Base-by-base conservation (phyloP, 768 basidiomycete species). In the Termitomyces sp. region DNA sequence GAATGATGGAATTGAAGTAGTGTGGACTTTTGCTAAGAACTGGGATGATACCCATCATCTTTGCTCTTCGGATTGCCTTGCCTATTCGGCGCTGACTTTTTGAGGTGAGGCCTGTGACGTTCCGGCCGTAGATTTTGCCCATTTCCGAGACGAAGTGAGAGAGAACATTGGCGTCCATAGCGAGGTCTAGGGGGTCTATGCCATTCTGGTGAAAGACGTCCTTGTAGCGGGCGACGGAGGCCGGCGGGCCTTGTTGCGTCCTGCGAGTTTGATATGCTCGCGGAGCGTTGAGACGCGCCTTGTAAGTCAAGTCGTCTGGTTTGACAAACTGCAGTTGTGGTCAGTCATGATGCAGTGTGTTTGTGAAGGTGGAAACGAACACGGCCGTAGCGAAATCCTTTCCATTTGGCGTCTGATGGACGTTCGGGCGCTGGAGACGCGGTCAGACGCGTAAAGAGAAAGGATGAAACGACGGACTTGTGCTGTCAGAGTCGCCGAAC, bases 11-110 rank as follows among this genome's bases (percentile, higher is more conserved):
- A n/a, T 8, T 8, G 6, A 7, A 14, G 15, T 15, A 38, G 25
- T 29, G 40, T 8, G 53, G 15, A 25, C 25, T 40, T 42, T 66
- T 76, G 69, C 80, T 80, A 66, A 81, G 77, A 17, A 77, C 65
- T 9, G 93, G 90, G 57, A 96, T 84, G 60, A 93, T 70, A 45
- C 96, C 96, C 91, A 96, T 95, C 82, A 88, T 88, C 76, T 89
- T 92, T 61, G 96, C 91, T 61, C 96, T 79, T 49, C 91, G 86
- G 60, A 97, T 88, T 48, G 94, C 91, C 74, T 94, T 94, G 61
- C 85, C 90, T 4, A 97, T 66, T 62, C 80, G 80, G 48, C 92
- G 82, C 72, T 97, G 96, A 58, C 77, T 89, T 75, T 86, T 87
- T 73, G 85, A 81, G 2, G 94, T 94, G 49, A 98, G 77, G 6